A percentile compares a stretch with the other conserved stretches of the same genome.
Evolutionary conservation across 768 basidiomycete genomes (phyloP).

Genomic region (Tylopilus subfusipes): DNA sequence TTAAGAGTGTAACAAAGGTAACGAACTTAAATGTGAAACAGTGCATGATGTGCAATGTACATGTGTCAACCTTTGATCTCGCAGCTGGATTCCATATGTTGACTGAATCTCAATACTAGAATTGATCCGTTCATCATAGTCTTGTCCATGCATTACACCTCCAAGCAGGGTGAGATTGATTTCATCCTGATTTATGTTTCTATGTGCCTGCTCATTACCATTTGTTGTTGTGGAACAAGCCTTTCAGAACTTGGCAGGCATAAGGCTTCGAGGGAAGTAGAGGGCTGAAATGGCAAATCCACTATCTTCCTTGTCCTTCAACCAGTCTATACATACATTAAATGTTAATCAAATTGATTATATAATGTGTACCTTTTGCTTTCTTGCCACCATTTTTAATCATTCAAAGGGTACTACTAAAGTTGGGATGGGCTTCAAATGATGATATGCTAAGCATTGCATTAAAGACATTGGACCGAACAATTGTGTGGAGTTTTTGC

Average conservation of each 20-base stretch:
- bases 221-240: slow-evolving; percentile 11
- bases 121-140: background rate
- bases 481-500: background rate
- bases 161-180: slow-evolving; percentile 3
- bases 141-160: slow-evolving; percentile 7
- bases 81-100: background rate
- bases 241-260: background rate
- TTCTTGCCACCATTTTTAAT: background rate
- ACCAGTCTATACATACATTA: slow-evolving; percentile 3
- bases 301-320: slow-evolving; percentile 2
- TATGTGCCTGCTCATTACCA: too few relatives aligned
- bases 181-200: too few relatives aligned
- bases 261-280: slow-evolving; percentile 2
- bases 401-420: background rate
- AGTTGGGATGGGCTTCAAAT: slow-evolving; percentile 1
- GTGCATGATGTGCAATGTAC: background rate
- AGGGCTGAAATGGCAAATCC: slow-evolving; percentile 1
- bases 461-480: background rate
- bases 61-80: background rate
- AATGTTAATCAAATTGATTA: too few relatives aligned
- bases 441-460: slow-evolving; percentile 5
- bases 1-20: background rate
- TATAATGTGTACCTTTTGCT: too few relatives aligned
- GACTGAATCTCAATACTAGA: background rate
- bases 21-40: background rate